Evolutionary conservation across 305 asterid species (phyloP), one percentile per base, ranked within the genome.

Genomic region (Fraxinus dipetala): DNA sequence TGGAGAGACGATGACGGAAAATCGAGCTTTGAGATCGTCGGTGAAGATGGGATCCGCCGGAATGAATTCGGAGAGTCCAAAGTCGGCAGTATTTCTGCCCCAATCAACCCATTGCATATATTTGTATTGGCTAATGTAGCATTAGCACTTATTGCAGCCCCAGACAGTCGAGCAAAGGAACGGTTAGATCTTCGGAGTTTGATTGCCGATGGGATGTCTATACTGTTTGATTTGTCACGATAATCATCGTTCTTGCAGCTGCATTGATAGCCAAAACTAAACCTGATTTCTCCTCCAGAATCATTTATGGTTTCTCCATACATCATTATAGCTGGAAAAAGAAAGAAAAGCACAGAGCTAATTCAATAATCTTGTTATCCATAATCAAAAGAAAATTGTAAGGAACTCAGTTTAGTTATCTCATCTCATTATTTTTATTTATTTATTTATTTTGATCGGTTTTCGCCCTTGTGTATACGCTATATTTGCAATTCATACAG

Each of bases 41-140:
- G 90, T 13, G 96, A 90, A 69, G 99, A 94, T 28, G 96, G 92
- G 79, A 95, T 94, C 82, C 91, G 88, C 1, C 98, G 90, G 86
- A 95, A 95, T 24, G 98, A 92, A 74, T 86, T 94, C 4, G 97
- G 98, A 22, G 99, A 94, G 85, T 95, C 99, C 82, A 90, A 82
- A 4, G 93, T 85, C 0, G 98, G 97, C 34, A 95, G 90, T 77
- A 95, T 93, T 87, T 95, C 98, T 1, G 92, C 92, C 16, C 91
- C 97, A 51, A 94, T 86, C 82, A 94, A 84, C 11, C 99, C 99
- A 26, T 94, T 95, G 94, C 99, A 94, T 45, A 95, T 94, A 76
- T 95, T 95, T 35, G 99, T 94, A 89, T 94, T 95, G 6, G 97
- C 98, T 78, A 95, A 84, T 0, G 99, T 95, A n/a, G 95, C 91